Conservation (phyloP, 2,329 filamentous ascomycete species). For the Beauveria pseudobassiana region DNA sequence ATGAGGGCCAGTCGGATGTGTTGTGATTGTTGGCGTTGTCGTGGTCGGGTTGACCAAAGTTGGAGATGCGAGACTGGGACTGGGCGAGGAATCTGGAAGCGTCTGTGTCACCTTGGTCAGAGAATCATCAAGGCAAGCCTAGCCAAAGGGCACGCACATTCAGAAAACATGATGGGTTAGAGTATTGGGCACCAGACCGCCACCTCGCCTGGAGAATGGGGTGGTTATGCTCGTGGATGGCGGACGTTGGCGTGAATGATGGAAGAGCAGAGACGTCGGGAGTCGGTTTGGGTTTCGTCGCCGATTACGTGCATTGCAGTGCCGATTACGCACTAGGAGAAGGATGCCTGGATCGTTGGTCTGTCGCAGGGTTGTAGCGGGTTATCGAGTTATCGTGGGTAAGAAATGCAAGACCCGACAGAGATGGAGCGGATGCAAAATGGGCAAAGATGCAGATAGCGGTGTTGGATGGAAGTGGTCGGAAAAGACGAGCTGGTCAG, state of each 20-base stretch:
- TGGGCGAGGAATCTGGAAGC: conserved; percentile 94
- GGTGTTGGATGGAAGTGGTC: too few species aligned
- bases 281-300: neutral
- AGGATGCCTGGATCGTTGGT: neutral
- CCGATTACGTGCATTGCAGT: conserved; percentile 4
- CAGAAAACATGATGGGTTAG: conserved; percentile 47
- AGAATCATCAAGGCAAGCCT: neutral
- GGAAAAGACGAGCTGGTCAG: too few species aligned
- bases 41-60: conserved; percentile 54
- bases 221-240: neutral
- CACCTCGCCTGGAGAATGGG: conserved; percentile 6
- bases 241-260: neutral
- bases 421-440: too few species aligned
- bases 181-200: neutral
- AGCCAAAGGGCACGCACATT: conserved; percentile 58
- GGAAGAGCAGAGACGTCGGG: neutral
- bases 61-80: conserved; percentile 84
- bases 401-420: neutral
- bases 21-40: conserved; percentile 19
- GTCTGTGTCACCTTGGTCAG: conserved; percentile 49
- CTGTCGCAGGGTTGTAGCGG: neutral
- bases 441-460: too few species aligned
- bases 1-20: conserved; percentile 26
- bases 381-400: neutral
- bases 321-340: conserved; percentile 6